These are phyloP conservation scores for Ascoidea rubescens DNA, from an alignment of 805 yeast genomes.

Conservation along the genomic window DNA sequence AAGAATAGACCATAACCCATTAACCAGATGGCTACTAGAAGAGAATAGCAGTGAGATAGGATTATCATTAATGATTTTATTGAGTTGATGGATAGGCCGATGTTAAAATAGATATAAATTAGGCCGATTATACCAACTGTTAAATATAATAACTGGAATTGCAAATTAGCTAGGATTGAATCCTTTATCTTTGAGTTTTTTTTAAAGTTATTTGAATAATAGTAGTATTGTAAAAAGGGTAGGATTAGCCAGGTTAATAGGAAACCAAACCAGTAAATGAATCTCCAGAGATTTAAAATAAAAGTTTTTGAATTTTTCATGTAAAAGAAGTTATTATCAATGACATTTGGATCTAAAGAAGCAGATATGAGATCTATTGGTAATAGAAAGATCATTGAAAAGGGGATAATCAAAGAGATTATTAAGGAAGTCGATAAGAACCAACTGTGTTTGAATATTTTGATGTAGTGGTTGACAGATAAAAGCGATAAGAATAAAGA, in stretches of 20 bases:
- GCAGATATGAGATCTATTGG: constrained; percentile 64
- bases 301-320: constrained; percentile 26
- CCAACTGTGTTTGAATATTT: constrained; percentile 21
- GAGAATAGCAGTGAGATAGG: constrained; percentile 61
- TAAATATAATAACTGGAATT: constrained; percentile 46
- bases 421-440: constrained; percentile 34
- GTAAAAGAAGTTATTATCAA: constrained; percentile 24
- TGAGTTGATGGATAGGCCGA: constrained; percentile 39
- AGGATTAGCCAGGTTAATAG: constrained; percentile 63
- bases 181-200: constrained; percentile 33
- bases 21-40: constrained; percentile 65
- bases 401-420: constrained; percentile 57
- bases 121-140: constrained; percentile 38
- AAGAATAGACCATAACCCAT: constrained; percentile 72
- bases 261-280: constrained; percentile 72
- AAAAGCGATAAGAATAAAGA: constrained; percentile 9
- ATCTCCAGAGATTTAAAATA: constrained; percentile 52
- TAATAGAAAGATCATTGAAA: constrained; percentile 56
- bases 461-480: constrained; percentile 22
- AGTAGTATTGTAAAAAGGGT: constrained; percentile 63
- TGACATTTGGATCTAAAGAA: constrained; percentile 21
- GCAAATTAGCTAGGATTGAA: constrained; percentile 40
- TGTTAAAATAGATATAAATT: constrained; percentile 41
- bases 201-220: constrained; percentile 52
- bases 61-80: constrained; percentile 62